Base-by-base conservation (phyloP, 371 early-diverging fungal genomes). In the Thermomucor indicae-seudaticae region DNA sequence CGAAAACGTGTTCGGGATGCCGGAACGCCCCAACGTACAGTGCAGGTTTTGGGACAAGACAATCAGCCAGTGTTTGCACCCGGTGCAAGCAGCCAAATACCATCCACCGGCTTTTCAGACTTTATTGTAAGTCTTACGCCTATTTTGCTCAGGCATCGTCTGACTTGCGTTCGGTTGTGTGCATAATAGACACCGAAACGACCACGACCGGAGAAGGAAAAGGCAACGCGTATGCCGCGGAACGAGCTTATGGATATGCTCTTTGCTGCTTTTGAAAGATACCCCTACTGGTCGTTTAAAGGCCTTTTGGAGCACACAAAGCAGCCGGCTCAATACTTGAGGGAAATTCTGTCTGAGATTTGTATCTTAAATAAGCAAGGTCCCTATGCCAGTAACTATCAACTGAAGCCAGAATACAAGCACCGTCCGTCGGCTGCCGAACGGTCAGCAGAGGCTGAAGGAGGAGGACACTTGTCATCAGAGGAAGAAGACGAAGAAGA, bases 281-380 rank as follows among this genome's bases (percentile, higher is more conserved):
- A 79, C 47, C 80, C 82, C n/a, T 90, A 93, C 60, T 92, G 89
- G 87, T 80, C 82, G 16, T 84, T 95, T 62, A 92, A 89, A 69
- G 91, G 86, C 28, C 68, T 96, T 43, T 71, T 88, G 6, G 93
- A 92, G 48, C 77, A 83, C 30, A 91, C 89, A 11, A 72, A 85
- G 46, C 92, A 92, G 60, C 91, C 91, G 2, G 67, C 64, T 20
- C 68, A 84, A 20, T 96, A 85, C 57, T 71, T 96, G 34, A 93
- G 90, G 55, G 96, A 96, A 56, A 83, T 94, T 1, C 55, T 96
- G 22, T 45, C 54, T 2, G 92, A 95, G 30, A 83, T 95, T 43
- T 86, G 88, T 39, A 77, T 84, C 24, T 64, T 92, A 28, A 87
- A 91, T 71, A 91, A 89, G 65, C 77, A 85, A 27, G 96, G 96